Evolutionary conservation across 805 yeast species (phyloP).

Genomic region (Wickerhamiella cacticola): DNA sequence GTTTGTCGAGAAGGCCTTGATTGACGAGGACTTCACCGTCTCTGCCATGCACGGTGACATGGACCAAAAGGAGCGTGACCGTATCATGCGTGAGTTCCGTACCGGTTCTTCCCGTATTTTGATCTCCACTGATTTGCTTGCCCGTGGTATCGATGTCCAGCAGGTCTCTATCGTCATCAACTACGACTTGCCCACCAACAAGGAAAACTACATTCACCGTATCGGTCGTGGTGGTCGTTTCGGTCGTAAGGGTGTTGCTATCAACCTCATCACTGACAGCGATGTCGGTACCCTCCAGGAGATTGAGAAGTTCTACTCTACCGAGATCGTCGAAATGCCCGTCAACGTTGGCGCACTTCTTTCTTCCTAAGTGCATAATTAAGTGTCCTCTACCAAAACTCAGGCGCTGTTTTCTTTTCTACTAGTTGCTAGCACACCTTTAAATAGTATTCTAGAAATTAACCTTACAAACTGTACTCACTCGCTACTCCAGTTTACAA

Average conservation of each 20-base stretch:
- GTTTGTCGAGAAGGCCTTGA: constrained; percentile 64
- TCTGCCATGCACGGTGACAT: constrained; percentile 94
- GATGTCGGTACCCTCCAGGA: constrained; percentile 68
- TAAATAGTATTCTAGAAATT: no score
- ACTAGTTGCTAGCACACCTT: not conserved
- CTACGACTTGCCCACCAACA: constrained; percentile 81
- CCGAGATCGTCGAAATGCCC: constrained; percentile 93
- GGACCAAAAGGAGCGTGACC: constrained; percentile 87
- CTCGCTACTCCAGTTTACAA: constrained; percentile 17
- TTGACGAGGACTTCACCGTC: constrained; percentile 75
- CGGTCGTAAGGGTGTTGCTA: constrained; percentile 97
- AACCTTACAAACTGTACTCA: not conserved
- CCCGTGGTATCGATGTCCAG: constrained; percentile 96
- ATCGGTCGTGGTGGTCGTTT: constrained; percentile 98
- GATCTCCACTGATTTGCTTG: constrained; percentile 90
- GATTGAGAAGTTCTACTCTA: constrained; percentile 79
- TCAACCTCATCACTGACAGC: constrained; percentile 76
- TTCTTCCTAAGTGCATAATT: constrained; percentile 15
- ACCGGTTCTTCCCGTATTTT: constrained; percentile 86
- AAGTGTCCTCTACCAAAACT: no score
- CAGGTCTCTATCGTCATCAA: constrained; percentile 91
- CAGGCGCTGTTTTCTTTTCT: no score
- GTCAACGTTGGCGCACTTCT: constrained; percentile 32
- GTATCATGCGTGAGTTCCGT: constrained; percentile 91
- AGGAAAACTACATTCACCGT: constrained; percentile 92